A percentile compares a stretch with the other conserved stretches of the same genome.
These are phyloP conservation scores for Rhamnella rubrinervis DNA, from an alignment of 331 rosid species.

Conservation along the genomic window DNA sequence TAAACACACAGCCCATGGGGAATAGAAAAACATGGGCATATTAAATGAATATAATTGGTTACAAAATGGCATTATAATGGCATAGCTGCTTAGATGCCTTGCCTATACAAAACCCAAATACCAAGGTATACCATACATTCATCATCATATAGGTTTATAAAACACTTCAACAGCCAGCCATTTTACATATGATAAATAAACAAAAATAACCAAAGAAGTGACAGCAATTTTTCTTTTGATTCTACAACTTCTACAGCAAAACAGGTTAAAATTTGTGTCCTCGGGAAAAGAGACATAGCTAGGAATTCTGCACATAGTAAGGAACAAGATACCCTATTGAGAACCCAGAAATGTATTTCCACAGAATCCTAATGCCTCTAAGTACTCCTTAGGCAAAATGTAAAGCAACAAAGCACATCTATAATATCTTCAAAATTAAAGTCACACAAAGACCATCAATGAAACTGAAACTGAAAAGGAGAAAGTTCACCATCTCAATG, in stretches of 20 bases:
- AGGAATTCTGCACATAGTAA: not conserved
- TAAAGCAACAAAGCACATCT: too few species aligned
- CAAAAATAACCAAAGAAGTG: too few species aligned
- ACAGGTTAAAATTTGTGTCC: not conserved
- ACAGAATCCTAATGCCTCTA: not conserved
- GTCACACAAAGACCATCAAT: not conserved
- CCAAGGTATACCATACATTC: too few species aligned
- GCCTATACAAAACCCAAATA: too few species aligned
- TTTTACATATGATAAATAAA: too few species aligned
- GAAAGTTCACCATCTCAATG: slow-evolving; percentile 83
- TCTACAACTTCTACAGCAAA: not conserved
- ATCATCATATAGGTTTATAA: too few species aligned
- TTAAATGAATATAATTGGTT: too few species aligned
- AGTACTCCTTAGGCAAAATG: not conserved
- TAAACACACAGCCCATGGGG: not conserved
- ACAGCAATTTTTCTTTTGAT: not conserved
- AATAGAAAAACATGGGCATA: too few species aligned
- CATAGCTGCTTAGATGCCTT: too few species aligned
- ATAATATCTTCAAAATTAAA: not conserved
- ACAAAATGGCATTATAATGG: too few species aligned
- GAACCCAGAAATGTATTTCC: not conserved
- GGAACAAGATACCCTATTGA: not conserved
- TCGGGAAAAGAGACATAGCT: not conserved
- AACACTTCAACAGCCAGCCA: too few species aligned
- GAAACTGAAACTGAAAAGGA: slow-evolving; percentile 16